Evolutionary conservation across 352 stramenopile genomes (phyloP).

Genomic region (Phytophthora aleatoria): DNA sequence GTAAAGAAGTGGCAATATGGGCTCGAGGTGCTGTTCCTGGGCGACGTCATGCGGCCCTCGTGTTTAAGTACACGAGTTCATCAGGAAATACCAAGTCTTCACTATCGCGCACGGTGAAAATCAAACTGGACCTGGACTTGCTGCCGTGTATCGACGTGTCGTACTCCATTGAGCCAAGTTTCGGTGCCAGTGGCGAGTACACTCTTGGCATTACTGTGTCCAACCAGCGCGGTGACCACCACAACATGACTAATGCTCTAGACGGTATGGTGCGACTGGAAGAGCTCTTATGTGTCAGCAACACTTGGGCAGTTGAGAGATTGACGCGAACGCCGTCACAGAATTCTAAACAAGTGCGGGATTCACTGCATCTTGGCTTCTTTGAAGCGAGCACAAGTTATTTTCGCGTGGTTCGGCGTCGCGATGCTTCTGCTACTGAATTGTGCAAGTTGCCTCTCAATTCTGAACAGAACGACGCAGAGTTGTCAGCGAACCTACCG

Average conservation of each 20-base stretch:
- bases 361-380: constrained; percentile 54
- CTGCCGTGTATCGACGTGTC: constrained; percentile 63
- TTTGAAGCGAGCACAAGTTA: constrained; percentile 82
- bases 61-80: constrained; percentile 72
- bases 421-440: constrained; percentile 1
- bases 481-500: constrained; percentile 40
- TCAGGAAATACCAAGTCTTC: constrained; percentile 5
- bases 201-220: constrained; percentile 73
- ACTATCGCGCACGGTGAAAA: constrained; percentile 47
- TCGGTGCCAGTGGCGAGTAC: constrained; percentile 65
- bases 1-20: constrained; percentile 56
- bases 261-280: constrained; percentile 54
- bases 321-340: constrained; percentile 32
- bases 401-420: constrained; percentile 60
- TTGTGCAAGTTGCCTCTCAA: constrained; percentile 32
- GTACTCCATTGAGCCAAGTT: constrained; percentile 77
- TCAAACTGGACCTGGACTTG: constrained; percentile 66
- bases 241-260: constrained; percentile 20
- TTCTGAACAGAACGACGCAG: constrained; percentile 7
- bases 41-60: constrained; percentile 50
- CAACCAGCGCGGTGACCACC: constrained; percentile 50
- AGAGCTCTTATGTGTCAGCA: constrained; percentile 65
- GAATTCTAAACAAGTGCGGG: constrained; percentile 16
- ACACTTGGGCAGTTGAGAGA: constrained; percentile 59
- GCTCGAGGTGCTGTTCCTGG: constrained; percentile 44